Conservation (phyloP, 345 rosid genomes). For the Nasturtium officinale region DNA sequence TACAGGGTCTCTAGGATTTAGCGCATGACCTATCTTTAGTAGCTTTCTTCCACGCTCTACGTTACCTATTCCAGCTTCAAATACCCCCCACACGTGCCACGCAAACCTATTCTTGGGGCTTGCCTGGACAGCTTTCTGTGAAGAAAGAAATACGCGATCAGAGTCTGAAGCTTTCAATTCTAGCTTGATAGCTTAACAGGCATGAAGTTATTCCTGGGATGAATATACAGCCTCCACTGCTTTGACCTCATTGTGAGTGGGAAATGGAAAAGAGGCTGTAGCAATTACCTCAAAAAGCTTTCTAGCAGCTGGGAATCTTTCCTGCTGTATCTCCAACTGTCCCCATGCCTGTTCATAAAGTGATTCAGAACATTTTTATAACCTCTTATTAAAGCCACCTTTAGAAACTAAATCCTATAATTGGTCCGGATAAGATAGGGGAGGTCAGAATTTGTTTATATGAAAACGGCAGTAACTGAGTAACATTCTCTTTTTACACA, state of each 20-base stretch:
- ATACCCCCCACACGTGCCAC: constrained; percentile 96
- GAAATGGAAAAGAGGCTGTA: background rate
- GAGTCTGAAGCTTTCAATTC: constrained; percentile 14
- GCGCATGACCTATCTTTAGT: constrained; percentile 83
- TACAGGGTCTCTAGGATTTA: constrained; percentile 94
- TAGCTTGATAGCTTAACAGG: constrained; percentile 7
- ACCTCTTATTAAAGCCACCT: background rate
- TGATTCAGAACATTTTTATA: constrained; percentile 1
- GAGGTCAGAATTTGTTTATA: background rate
- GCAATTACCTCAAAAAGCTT: constrained; percentile 78
- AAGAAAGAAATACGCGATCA: constrained; percentile 8
- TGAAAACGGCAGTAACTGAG: background rate
- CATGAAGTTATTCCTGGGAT: constrained; percentile 5
- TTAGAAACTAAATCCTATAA: background rate
- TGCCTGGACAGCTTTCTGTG: constrained; percentile 87
- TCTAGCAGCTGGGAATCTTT: constrained; percentile 70
- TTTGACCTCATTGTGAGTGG: background rate
- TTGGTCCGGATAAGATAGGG: constrained; percentile 1
- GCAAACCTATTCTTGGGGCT: constrained; percentile 97
- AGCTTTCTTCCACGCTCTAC: constrained; percentile 79
- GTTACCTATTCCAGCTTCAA: constrained; percentile 78
- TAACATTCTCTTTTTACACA: background rate
- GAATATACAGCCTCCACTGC: constrained; percentile 18
- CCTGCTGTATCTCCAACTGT: constrained; percentile 87
- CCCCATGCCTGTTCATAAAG: constrained; percentile 80